These are phyloP conservation scores for Cruciata laevipes DNA, from an alignment of 257 asterid species.

Conservation along the genomic window DNA sequence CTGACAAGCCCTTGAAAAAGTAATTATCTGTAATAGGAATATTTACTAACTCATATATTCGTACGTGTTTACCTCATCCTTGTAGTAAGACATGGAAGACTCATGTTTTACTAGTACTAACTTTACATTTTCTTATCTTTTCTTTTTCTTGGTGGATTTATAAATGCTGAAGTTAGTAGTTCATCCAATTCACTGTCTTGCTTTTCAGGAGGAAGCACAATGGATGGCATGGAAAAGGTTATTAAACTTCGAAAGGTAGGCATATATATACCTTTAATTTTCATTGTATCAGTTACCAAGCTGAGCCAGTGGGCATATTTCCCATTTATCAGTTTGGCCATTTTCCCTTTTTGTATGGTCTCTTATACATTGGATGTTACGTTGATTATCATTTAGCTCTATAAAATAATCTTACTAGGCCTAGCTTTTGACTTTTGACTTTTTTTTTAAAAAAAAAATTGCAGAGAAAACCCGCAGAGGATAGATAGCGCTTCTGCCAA, in stretches of 20 bases:
- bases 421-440: constrained; percentile 12
- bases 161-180: neutral
- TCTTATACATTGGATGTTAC: neutral
- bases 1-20: neutral
- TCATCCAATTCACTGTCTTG: neutral
- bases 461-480: constrained; percentile 95
- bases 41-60: neutral
- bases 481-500: constrained; percentile 74
- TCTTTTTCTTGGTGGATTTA: neutral
- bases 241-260: constrained; percentile 82
- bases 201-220: constrained; percentile 82
- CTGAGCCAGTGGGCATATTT: neutral
- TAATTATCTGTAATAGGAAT: neutral
- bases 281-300: neutral
- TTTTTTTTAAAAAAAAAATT: constrained; percentile 24
- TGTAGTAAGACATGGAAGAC: neutral
- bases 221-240: constrained; percentile 92
- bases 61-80: neutral
- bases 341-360: neutral
- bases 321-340: neutral
- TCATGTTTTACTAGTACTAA: neutral
- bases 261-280: neutral
- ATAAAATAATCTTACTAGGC: neutral
- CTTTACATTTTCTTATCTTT: neutral
- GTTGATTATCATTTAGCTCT: constrained; percentile 2